A percentile compares a stretch with the other conserved stretches of the same genome.
Conservation (phyloP, 306 rosid species). For the Castanea mollissima region DNA sequence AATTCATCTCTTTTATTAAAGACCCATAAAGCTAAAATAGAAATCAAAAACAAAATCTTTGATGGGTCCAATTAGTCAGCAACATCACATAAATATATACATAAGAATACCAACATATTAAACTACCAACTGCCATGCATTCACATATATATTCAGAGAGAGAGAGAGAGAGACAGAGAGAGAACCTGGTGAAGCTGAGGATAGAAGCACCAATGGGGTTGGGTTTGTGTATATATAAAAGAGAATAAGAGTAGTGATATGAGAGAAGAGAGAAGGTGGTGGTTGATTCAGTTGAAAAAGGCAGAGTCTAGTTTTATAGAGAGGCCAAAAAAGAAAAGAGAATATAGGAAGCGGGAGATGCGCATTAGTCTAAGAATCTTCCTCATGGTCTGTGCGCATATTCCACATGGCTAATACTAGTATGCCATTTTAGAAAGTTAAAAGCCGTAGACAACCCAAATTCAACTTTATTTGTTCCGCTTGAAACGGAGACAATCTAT, state of each 20-base stretch:
- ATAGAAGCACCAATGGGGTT: conserved; percentile 1
- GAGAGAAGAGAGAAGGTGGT: background rate
- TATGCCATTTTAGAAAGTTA: background rate
- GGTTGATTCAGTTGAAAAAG: conserved; percentile 26
- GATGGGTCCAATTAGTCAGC: background rate
- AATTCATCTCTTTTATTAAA: background rate
- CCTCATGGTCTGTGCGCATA: conserved; percentile 36
- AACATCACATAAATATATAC: background rate
- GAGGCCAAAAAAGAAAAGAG: conserved; percentile 13
- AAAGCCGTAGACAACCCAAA: background rate
- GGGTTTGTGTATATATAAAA: background rate
- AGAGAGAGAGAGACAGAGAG: background rate
- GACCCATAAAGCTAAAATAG: background rate
- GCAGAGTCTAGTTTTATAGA: background rate
- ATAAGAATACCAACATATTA: background rate
- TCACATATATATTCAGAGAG: background rate
- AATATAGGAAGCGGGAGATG: conserved; percentile 42
- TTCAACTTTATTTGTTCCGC: background rate
- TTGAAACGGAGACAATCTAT: too few relatives aligned
- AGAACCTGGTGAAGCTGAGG: conserved; percentile 44
- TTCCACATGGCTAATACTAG: conserved; percentile 18
- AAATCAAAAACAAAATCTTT: background rate
- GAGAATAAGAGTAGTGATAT: background rate
- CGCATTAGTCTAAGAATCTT: conserved; percentile 52
- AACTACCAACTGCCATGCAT: background rate